Evolutionary conservation across 176 grass and related monocot species (phyloP).

Genomic region (Thinopyrum elongatum): DNA sequence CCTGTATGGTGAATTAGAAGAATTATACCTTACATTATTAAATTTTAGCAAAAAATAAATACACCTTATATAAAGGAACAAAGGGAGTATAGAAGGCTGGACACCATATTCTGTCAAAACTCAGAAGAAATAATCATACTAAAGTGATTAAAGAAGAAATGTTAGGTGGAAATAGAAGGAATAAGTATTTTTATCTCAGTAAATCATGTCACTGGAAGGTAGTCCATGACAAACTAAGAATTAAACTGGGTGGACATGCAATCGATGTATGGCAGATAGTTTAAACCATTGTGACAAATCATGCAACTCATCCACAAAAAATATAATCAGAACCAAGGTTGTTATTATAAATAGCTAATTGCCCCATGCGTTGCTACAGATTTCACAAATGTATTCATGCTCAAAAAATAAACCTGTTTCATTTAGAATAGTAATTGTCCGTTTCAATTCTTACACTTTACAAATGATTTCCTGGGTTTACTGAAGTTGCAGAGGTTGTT

Average conservation of each 20-base stretch:
- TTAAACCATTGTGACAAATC: neutral
- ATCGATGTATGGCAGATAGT: neutral
- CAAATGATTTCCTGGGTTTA: neutral
- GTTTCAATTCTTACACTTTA: neutral
- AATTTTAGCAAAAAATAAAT: no score
- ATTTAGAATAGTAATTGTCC: neutral
- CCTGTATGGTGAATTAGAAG: no score
- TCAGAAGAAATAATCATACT: neutral
- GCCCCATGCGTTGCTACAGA: neutral
- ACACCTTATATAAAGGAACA: no score
- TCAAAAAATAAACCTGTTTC: neutral
- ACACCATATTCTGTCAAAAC: neutral
- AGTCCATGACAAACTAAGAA: neutral
- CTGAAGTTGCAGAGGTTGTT: neutral
- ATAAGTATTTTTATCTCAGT: neutral
- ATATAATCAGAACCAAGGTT: conserved; percentile 13
- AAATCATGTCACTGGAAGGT: neutral
- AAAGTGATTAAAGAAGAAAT: neutral
- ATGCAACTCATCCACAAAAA: neutral
- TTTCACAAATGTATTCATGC: neutral
- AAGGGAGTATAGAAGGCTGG: neutral
- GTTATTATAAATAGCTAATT: neutral
- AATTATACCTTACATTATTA: no score
- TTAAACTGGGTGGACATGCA: neutral
- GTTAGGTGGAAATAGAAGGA: neutral